A percentile compares a stretch with the other conserved stretches of the same genome.
These are phyloP conservation scores for Colletotrichum orchidophilum DNA, from an alignment of 2,329 filamentous ascomycete genomes.

Conservation along the genomic window DNA sequence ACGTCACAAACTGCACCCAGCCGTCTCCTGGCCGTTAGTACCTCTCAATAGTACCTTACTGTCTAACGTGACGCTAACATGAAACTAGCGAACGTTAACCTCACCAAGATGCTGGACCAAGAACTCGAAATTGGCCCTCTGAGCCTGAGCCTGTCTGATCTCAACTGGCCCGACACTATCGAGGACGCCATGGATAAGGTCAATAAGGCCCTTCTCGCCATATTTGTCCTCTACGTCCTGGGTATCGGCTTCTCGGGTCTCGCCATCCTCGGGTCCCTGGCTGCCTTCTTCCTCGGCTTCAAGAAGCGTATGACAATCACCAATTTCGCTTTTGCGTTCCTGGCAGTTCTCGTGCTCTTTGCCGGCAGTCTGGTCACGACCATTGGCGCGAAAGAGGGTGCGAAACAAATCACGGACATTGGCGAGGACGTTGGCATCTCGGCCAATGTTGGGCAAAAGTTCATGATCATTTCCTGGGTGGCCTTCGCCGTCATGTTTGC, in stretches of 20 bases:
- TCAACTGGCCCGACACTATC: constrained; percentile 56
- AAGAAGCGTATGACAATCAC: constrained; percentile 38
- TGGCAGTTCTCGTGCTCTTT: constrained; percentile 49
- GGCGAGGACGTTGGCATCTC: constrained; percentile 56
- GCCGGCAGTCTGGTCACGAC: constrained; percentile 56
- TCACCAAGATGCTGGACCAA: constrained; percentile 56
- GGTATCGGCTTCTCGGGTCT: constrained; percentile 53
- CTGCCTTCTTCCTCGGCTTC: constrained; percentile 45
- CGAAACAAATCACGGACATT: constrained; percentile 51
- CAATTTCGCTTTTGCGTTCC: constrained; percentile 49
- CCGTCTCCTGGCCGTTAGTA: constrained; percentile 50
- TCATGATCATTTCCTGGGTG: constrained; percentile 58
- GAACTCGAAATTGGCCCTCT: constrained; percentile 57
- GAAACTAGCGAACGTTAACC: constrained; percentile 51
- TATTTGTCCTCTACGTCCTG: constrained; percentile 60
- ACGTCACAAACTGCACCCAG: constrained; percentile 56
- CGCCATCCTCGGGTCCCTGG: constrained; percentile 51
- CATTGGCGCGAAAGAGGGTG: constrained; percentile 50
- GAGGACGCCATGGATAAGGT: constrained; percentile 58
- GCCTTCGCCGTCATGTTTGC: constrained; percentile 55
- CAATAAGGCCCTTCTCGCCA: constrained; percentile 56
- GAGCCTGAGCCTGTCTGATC: constrained; percentile 53
- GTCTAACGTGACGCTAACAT: background rate
- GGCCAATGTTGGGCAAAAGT: constrained; percentile 53
- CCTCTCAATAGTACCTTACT: background rate